These are phyloP conservation scores for Neurospora hispaniola DNA, from an alignment of 495 filamentous ascomycete genomes.

Conservation along the genomic window DNA sequence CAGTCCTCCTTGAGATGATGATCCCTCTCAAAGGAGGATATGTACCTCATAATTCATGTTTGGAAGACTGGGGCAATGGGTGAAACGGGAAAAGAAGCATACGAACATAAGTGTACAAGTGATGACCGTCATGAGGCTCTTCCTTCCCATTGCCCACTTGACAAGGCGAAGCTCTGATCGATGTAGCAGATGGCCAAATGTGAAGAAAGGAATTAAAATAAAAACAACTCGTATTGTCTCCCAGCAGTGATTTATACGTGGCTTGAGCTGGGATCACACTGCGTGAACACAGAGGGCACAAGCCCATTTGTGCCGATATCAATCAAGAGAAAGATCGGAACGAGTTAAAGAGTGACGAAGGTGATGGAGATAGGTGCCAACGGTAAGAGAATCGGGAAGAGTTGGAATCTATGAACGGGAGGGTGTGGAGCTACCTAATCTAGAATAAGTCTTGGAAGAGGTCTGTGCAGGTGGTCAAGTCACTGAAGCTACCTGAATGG, in stretches of 20 bases:
- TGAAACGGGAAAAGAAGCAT: background rate
- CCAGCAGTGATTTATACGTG: background rate
- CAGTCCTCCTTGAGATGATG: background rate
- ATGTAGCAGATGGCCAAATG: too few relatives aligned
- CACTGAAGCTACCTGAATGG: background rate
- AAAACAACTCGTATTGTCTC: background rate
- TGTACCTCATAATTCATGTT: background rate
- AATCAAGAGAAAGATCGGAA: background rate
- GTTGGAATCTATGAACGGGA: background rate
- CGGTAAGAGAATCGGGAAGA: background rate
- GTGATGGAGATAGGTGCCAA: background rate
- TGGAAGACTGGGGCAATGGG: background rate
- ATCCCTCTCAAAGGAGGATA: background rate
- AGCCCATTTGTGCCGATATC: background rate
- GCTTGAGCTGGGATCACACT: background rate
- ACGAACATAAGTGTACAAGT: background rate
- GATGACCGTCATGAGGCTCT: background rate
- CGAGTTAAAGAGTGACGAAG: background rate
- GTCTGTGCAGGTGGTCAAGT: background rate
- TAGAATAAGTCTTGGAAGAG: background rate
- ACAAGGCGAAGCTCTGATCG: too few relatives aligned
- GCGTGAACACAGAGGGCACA: background rate
- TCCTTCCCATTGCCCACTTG: background rate
- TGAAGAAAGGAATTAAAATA: too few relatives aligned
- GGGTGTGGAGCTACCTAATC: too few relatives aligned